Evolutionary conservation across 192 early-diverging fungal species (phyloP).

Genomic region (Coemansia brasiliensis): DNA sequence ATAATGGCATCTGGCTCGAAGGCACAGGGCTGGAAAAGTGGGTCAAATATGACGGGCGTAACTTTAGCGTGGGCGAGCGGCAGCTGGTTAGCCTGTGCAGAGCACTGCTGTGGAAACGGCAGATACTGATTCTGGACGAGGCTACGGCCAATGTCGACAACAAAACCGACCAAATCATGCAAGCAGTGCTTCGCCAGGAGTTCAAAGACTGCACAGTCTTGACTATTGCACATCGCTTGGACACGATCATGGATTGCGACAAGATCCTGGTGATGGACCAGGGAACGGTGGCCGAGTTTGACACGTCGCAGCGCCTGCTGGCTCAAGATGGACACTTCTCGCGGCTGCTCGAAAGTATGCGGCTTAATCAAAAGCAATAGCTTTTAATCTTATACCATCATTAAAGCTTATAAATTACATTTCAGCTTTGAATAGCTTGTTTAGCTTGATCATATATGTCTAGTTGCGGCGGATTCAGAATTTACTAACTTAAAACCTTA

Average conservation of each 20-base stretch:
- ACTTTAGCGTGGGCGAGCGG: slow-evolving; percentile 72
- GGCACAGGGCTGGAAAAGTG: slow-evolving; percentile 19
- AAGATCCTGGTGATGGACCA: slow-evolving; percentile 60
- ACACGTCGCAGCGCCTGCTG: slow-evolving; percentile 16
- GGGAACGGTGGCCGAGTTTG: slow-evolving; percentile 31
- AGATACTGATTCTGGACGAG: slow-evolving; percentile 78
- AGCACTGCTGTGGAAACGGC: slow-evolving; percentile 65
- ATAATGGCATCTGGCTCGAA: slow-evolving; percentile 7
- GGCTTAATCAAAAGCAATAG: background rate
- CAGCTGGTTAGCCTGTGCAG: slow-evolving; percentile 62
- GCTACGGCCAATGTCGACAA: slow-evolving; percentile 63
- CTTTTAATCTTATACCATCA: no score
- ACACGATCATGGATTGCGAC: slow-evolving; percentile 64
- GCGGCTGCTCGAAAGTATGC: slow-evolving; percentile 13
- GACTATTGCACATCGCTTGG: slow-evolving; percentile 70
- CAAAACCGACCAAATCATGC: slow-evolving; percentile 62
- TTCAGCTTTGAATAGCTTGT: no score
- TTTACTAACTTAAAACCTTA: no score
- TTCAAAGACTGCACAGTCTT: slow-evolving; percentile 48
- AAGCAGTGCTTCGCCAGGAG: slow-evolving; percentile 57
- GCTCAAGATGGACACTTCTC: slow-evolving; percentile 12
- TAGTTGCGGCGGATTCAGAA: no score
- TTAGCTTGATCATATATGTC: no score
- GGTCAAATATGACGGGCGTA: slow-evolving; percentile 56
- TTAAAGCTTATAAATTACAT: no score